Conservation (phyloP, 2,329 filamentous ascomycete species). For the Gyromitra esculenta region DNA sequence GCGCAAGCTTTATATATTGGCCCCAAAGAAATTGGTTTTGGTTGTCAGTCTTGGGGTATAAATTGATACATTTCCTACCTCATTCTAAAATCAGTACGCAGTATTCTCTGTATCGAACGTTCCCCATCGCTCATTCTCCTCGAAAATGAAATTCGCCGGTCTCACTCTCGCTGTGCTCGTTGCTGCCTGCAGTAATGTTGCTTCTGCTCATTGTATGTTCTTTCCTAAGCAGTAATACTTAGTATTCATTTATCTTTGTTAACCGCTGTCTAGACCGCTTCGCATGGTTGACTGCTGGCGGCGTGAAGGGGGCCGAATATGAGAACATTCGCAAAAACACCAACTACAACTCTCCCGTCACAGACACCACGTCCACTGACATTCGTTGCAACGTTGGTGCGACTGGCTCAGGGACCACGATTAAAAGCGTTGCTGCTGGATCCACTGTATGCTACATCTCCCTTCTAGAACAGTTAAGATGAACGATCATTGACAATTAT, state of each 20-base stretch:
- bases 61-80: conserved; percentile 18
- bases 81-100: background rate
- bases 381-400: conserved; percentile 49
- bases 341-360: conserved; percentile 65
- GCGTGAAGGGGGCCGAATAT: conserved; percentile 55
- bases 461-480: background rate
- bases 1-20: background rate
- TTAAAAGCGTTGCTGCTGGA: conserved; percentile 28
- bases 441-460: conserved; percentile 19
- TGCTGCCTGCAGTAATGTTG: conserved; percentile 38
- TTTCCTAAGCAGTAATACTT: background rate
- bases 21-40: background rate
- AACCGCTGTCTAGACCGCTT: conserved; percentile 37
- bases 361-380: conserved; percentile 52
- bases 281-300: conserved; percentile 38
- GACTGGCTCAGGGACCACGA: conserved; percentile 22
- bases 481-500: background rate
- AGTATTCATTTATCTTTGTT: background rate
- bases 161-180: conserved; percentile 37
- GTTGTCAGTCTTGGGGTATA: conserved; percentile 9
- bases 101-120: conserved; percentile 2
- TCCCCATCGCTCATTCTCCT: background rate
- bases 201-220: conserved; percentile 36
- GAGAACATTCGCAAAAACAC: conserved; percentile 63
- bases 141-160: conserved; percentile 29